Evolutionary conservation across 805 yeast species (phyloP).

Genomic region (Candida insectalens): DNA sequence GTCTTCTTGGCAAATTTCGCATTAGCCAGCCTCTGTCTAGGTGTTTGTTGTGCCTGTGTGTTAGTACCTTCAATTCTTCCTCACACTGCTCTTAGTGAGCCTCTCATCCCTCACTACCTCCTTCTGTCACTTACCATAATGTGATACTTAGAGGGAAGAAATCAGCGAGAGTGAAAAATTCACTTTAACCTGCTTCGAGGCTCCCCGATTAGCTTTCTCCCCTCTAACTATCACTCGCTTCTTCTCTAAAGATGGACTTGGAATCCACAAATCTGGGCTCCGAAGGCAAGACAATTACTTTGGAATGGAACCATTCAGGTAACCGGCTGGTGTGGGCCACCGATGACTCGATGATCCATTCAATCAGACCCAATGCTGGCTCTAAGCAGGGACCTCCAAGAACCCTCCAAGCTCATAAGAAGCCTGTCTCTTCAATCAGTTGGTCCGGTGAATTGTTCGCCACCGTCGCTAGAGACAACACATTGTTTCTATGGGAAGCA

Average conservation of each 20-base stretch:
- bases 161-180: no score
- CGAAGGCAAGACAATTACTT: slow-evolving; percentile 26
- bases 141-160: no score
- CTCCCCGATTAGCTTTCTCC: no score
- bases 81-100: no score
- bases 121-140: no score
- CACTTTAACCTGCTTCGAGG: no score
- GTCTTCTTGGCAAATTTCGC: slow-evolving; percentile 68
- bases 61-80: no score
- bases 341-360: slow-evolving; percentile 29
- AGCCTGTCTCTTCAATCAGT: slow-evolving; percentile 30
- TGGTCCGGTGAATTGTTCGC: slow-evolving; percentile 40
- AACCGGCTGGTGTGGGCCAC: slow-evolving; percentile 32
- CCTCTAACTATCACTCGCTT: not conserved
- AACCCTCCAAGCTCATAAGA: slow-evolving; percentile 23
- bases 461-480: slow-evolving; percentile 34
- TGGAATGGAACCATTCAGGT: slow-evolving; percentile 33
- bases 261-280: no score
- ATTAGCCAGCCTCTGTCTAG: slow-evolving; percentile 83
- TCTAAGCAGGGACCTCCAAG: no score
- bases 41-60: slow-evolving; percentile 63
- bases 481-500: slow-evolving; percentile 33
- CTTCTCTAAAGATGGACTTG: no score
- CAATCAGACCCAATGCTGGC: no score
- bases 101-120: no score